These are phyloP conservation scores for Sporothrix mexicana DNA, from an alignment of 2,329 filamentous ascomycete species.

Conservation along the genomic window DNA sequence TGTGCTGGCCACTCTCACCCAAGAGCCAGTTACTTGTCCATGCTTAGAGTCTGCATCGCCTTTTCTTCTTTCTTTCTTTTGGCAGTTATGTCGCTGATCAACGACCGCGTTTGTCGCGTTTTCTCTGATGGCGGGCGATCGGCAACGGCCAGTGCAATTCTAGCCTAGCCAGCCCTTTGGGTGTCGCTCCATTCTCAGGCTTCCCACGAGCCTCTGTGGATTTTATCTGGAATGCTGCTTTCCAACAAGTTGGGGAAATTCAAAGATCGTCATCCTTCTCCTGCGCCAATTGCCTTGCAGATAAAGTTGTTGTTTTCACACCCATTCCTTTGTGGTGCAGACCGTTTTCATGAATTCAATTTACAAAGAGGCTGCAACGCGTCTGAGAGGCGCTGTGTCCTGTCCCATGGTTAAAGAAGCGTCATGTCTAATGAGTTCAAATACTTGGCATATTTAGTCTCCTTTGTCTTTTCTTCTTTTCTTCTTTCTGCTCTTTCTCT, in stretches of 20 bases:
- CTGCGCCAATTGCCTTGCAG: not conserved
- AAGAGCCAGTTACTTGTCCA: not conserved
- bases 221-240: slow-evolving; percentile 2
- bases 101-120: not conserved
- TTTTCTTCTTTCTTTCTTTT: too few species aligned
- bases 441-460: not conserved
- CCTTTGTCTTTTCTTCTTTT: too few species aligned
- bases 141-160: slow-evolving; percentile 4
- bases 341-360: not conserved
- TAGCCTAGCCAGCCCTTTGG: not conserved
- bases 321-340: not conserved
- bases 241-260: not conserved
- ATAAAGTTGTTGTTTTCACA: not conserved
- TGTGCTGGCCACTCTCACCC: not conserved
- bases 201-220: not conserved
- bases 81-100: too few species aligned
- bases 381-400: not conserved
- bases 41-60: not conserved
- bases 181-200: slow-evolving; percentile 11
- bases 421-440: not conserved
- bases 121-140: not conserved
- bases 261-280: not conserved
- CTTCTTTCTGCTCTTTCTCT: too few species aligned
- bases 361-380: not conserved
- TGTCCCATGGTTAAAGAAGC: not conserved